A percentile compares a stretch with the other conserved stretches of the same genome.
phyloP scores from a whole-genome alignment of 345 rosid species.

The Eucalyptus caleyi region DNA sequence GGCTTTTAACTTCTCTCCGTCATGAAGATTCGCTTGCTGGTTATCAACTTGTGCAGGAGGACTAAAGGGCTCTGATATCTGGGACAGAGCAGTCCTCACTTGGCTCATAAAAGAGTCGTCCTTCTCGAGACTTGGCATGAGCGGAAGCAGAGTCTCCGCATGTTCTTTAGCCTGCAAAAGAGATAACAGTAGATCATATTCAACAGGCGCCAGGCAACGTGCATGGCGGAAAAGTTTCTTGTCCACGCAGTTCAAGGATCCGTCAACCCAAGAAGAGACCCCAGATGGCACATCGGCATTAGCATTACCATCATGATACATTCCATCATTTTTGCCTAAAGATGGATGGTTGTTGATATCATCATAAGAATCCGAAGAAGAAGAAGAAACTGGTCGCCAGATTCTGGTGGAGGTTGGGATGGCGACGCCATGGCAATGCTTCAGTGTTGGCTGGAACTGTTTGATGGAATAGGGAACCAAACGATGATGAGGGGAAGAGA shows the following conservation, averaged over 20 bases:
- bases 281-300: neutral
- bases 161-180: neutral
- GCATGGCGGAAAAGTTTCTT: neutral
- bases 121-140: constrained; percentile 2
- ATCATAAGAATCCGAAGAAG: neutral
- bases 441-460: neutral
- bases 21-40: neutral
- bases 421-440: neutral
- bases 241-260: neutral
- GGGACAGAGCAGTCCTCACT: neutral
- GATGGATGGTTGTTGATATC: neutral
- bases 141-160: neutral
- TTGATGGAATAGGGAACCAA: neutral
- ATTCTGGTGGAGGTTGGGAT: neutral
- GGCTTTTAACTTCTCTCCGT: constrained; percentile 19
- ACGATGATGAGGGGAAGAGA: neutral
- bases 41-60: neutral
- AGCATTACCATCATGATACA: neutral
- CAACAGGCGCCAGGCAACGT: neutral
- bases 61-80: neutral
- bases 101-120: neutral
- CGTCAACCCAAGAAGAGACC: neutral
- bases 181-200: neutral
- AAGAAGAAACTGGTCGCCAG: neutral
- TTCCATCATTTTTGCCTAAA: neutral